phyloP scores from a whole-genome alignment of 805 yeast genomes.

The Candida caryicola region DNA sequence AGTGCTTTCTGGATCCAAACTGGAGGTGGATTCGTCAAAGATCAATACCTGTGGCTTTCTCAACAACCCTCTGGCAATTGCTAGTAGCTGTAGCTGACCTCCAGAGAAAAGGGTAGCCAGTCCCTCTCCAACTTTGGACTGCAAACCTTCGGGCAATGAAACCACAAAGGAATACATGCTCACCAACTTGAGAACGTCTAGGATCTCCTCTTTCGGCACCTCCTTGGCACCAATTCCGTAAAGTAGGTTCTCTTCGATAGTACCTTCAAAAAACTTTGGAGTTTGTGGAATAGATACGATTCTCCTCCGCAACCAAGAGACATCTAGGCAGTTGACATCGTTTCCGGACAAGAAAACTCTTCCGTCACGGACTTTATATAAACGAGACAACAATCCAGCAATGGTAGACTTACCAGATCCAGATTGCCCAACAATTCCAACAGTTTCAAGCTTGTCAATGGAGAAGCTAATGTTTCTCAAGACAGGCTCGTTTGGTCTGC shows the following conservation, averaged over 20 bases:
- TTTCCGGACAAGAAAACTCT: conserved; percentile 43
- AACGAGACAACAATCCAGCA: conserved; percentile 50
- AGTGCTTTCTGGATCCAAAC: conserved; percentile 69
- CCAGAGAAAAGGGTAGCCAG: conserved; percentile 61
- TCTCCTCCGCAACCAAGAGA: conserved; percentile 46
- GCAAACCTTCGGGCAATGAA: conserved; percentile 54
- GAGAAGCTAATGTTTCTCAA: conserved; percentile 43
- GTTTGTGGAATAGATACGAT: conserved; percentile 72
- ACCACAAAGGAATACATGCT: conserved; percentile 55
- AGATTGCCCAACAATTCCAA: conserved; percentile 79
- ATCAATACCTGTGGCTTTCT: conserved; percentile 63
- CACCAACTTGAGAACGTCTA: conserved; percentile 40
- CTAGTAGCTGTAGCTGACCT: conserved; percentile 85
- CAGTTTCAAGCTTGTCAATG: conserved; percentile 45
- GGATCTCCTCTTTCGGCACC: conserved; percentile 28
- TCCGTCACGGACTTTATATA: conserved; percentile 44
- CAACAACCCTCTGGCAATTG: conserved; percentile 78
- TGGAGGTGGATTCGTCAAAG: conserved; percentile 88
- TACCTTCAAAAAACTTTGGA: conserved; percentile 68
- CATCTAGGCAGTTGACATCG: conserved; percentile 47
- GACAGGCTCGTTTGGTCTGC: conserved; percentile 22
- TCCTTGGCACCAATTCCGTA: conserved; percentile 48
- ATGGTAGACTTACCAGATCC: conserved; percentile 93
- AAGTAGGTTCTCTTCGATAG: conserved; percentile 65
- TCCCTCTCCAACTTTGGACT: conserved; percentile 55